Conservation (phyloP, 768 basidiomycete species). For the Plicaturopsis crispa region DNA sequence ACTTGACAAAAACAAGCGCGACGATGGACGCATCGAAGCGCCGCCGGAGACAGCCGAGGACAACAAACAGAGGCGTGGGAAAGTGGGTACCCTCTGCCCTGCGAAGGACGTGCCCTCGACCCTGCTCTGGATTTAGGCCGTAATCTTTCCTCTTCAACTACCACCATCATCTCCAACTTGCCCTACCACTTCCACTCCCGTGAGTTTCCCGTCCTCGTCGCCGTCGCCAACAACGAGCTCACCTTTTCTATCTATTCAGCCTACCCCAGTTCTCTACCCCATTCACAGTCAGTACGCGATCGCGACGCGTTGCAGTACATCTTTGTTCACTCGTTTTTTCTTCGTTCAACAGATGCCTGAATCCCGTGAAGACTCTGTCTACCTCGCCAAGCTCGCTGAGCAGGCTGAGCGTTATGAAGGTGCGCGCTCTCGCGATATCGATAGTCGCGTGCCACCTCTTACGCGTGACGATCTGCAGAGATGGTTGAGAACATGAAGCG, state of each 20-base stretch:
- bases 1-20: no score
- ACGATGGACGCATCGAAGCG: no score
- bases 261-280: constrained; percentile 15
- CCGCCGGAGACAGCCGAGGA: no score
- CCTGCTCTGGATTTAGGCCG: constrained; percentile 55
- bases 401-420: constrained; percentile 99
- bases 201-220: constrained; percentile 30
- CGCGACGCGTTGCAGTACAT: constrained; percentile 27
- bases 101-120: no score
- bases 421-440: constrained; percentile 20
- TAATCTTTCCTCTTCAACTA: constrained; percentile 43
- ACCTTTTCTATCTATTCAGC: constrained; percentile 14
- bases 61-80: no score
- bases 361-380: constrained; percentile 93
- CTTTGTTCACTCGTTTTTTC: constrained; percentile 16
- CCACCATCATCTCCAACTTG: constrained; percentile 36
- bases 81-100: no score
- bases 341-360: constrained; percentile 56
- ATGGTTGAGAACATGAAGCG: constrained; percentile 99
- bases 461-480: constrained; percentile 36
- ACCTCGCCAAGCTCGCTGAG: constrained; percentile 99
- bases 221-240: constrained; percentile 27
- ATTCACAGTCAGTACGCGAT: constrained; percentile 33
- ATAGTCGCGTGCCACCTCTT: constrained; percentile 9
- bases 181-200: constrained; percentile 27